phyloP scores from a whole-genome alignment of 225 moss, liverwort and hornwort species.

The Polytrichum formosum region DNA sequence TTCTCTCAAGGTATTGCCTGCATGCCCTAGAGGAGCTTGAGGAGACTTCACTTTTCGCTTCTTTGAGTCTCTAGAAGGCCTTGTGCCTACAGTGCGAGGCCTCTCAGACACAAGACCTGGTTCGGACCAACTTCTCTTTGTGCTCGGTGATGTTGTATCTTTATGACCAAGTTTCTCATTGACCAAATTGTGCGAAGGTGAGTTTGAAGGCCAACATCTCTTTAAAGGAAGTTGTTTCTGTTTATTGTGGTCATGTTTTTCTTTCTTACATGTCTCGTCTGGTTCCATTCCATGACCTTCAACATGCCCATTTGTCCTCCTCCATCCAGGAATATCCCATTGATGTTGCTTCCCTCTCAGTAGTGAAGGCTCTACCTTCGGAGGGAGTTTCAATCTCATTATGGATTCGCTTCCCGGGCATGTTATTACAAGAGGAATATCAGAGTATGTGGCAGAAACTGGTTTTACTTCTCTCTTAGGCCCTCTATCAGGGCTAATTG shows the following conservation, averaged over 20 bases:
- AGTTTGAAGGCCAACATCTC: background rate
- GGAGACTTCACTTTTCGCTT: slow-evolving; percentile 2
- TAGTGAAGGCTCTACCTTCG: slow-evolving; percentile 1
- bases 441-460: background rate
- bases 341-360: background rate
- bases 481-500: background rate
- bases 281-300: background rate
- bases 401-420: background rate
- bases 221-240: background rate
- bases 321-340: no score
- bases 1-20: background rate
- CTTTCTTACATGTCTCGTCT: background rate
- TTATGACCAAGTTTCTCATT: background rate
- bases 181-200: background rate
- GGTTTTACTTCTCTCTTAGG: background rate
- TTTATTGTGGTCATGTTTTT: background rate
- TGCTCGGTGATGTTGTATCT: background rate
- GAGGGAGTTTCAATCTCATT: slow-evolving; percentile 2
- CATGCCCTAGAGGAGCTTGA: slow-evolving; percentile 1
- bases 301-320: background rate
- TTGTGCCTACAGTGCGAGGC: slow-evolving; percentile 1
- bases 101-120: background rate
- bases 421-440: background rate
- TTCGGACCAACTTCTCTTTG: background rate
- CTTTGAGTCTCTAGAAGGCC: background rate